Conservation (phyloP, 208 protist genomes). For the Trypanosoma rangeli region DNA sequence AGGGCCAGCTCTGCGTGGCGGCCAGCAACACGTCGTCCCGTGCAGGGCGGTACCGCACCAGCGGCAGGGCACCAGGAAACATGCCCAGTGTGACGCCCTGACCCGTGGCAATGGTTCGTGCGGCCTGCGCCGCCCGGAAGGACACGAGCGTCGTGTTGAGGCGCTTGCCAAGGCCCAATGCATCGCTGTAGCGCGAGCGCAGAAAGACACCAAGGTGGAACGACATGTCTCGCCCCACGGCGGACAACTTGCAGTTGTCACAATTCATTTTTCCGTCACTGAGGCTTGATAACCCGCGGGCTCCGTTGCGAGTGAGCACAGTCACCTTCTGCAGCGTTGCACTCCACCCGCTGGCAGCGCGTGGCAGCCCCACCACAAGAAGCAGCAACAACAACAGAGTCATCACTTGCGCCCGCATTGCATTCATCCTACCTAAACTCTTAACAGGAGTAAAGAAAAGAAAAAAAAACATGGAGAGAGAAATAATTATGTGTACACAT, state of each 20-base stretch:
- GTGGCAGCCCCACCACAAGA: background rate
- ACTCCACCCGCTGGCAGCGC: background rate
- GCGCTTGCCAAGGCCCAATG: constrained; percentile 3
- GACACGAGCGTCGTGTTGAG: constrained; percentile 9
- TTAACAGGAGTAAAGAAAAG: constrained; percentile 14
- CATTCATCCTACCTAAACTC: background rate
- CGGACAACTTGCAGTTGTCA: constrained; percentile 10
- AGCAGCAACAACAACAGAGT: constrained; percentile 6
- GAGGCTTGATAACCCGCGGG: constrained; percentile 9
- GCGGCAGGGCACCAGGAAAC: constrained; percentile 7
- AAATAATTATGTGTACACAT: constrained; percentile 22
- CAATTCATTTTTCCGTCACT: constrained; percentile 12
- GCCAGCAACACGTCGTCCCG: constrained; percentile 5
- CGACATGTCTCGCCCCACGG: constrained; percentile 12
- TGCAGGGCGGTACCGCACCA: constrained; percentile 14
- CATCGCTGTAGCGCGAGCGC: background rate
- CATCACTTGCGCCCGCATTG: background rate
- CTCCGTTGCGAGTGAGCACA: constrained; percentile 18
- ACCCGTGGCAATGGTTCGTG: constrained; percentile 16
- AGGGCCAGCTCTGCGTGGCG: constrained; percentile 24
- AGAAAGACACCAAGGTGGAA: constrained; percentile 17
- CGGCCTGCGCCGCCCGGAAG: constrained; percentile 5
- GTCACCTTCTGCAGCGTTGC: constrained; percentile 18
- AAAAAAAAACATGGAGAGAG: constrained; percentile 7
- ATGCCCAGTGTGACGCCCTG: constrained; percentile 17